Evolutionary conservation across 768 basidiomycete genomes (phyloP), one percentile per base, ranked within the genome.

Genomic region (Boletus insuetus): DNA sequence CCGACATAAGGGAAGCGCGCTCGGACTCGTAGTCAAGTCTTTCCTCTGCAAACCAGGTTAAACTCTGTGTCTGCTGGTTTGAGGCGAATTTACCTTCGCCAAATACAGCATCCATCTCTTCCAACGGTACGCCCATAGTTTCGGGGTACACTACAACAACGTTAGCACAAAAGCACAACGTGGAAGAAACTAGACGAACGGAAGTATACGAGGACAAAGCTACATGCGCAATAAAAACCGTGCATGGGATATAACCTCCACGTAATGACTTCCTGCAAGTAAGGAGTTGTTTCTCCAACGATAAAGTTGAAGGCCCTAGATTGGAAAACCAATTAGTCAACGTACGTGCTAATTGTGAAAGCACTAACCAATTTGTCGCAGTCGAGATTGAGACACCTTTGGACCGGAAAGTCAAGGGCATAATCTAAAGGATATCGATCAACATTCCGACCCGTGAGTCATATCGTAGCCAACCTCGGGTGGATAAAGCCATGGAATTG

Each of bases 221-320:
- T 91, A 64, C 89, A 86, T 10, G 82, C 82, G 68, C 93, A 94
- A 72, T 93, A 94, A 74, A 93, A 93, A 22, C 87, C 92, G 63
- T 96, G 94, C 93, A 98, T 95, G 0, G 92, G 91, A 74, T 98
- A 97, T 51, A 98, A 69, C 45, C 90, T 80, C 94, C 95, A 98
- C 40, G 80, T 81, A 61, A 98, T 96, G 20, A 81, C 71, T 55
- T 94, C 92, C 72, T 96, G 93, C 38, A 97, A 75, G 51, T 84
- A 81, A 2, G 94, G 95, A 0, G 94, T 98, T 29, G 84, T 77
- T 69, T 90, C 88, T 32, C 94, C 94, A 39, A 98, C 91, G 54
- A 94, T 71, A 72, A 87, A 96, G 71, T 94, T 94, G 77, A 91
- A 91, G n/a, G 79, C 79, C 85, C 83, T 71, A 2, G 11, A 26